phyloP scores from a whole-genome alignment of 2,329 filamentous ascomycete species.

The Fusarium nygamai region DNA sequence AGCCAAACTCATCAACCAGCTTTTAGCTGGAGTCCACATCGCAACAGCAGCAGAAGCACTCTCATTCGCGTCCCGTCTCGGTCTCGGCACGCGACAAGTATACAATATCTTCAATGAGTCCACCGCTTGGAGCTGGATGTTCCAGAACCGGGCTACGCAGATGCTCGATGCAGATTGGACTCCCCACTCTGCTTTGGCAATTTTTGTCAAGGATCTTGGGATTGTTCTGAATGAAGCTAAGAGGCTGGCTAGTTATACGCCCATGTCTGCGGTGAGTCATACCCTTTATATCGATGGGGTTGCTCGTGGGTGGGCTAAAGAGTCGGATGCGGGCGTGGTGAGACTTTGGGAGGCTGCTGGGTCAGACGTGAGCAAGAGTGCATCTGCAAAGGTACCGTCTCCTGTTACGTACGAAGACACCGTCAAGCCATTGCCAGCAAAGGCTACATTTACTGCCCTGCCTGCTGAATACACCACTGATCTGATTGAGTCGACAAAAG shows the following conservation, averaged over 20 bases:
- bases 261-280: neutral
- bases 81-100: neutral
- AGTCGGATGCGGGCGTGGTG: neutral
- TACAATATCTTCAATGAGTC: neutral
- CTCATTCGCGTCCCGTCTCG: neutral
- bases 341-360: neutral
- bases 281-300: neutral
- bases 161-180: neutral
- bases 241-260: neutral
- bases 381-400: neutral
- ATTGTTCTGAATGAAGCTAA: neutral
- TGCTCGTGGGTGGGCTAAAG: neutral
- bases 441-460: neutral
- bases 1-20: neutral
- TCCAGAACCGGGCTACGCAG: neutral
- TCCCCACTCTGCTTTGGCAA: neutral
- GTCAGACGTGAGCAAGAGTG: neutral
- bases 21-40: neutral
- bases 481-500: neutral
- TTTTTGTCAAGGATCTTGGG: neutral
- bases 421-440: rapidly evolving
- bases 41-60: neutral
- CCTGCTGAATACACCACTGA: neutral
- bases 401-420: neutral
- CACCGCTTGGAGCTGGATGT: neutral